Evolutionary conservation across 2,329 filamentous ascomycete genomes (phyloP).

Genomic region (Penicillium sp.): DNA sequence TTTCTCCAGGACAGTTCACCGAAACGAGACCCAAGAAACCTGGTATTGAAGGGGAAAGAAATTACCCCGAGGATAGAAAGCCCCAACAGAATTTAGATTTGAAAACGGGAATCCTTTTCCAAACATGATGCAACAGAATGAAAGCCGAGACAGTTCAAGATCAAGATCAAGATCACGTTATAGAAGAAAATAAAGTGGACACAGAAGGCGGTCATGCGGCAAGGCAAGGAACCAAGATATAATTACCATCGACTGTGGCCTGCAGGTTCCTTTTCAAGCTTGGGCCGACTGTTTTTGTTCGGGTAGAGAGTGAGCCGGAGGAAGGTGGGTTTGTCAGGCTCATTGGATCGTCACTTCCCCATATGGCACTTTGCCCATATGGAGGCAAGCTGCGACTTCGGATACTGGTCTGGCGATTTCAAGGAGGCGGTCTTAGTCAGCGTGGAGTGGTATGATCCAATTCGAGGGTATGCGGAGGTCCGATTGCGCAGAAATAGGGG

Average conservation of each 20-base stretch:
- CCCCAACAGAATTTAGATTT: slow-evolving; percentile 37
- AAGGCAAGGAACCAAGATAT: slow-evolving; percentile 14
- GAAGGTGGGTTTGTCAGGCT: slow-evolving; percentile 46
- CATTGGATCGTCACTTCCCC: slow-evolving; percentile 29
- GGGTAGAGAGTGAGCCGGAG: slow-evolving; percentile 39
- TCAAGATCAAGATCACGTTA: slow-evolving; percentile 4
- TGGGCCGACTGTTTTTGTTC: slow-evolving; percentile 36
- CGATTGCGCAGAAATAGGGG: neutral
- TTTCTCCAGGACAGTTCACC: neutral
- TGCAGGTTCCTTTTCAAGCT: slow-evolving; percentile 45
- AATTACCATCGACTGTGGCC: slow-evolving; percentile 49
- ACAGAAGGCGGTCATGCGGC: slow-evolving; percentile 5
- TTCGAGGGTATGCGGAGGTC: neutral
- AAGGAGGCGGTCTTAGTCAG: slow-evolving; percentile 6
- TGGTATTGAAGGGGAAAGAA: slow-evolving; percentile 9
- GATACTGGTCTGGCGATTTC: neutral
- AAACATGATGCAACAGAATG: slow-evolving; percentile 36
- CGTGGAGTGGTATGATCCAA: neutral
- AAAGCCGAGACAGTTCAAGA: slow-evolving; percentile 5
- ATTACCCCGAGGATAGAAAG: slow-evolving; percentile 46
- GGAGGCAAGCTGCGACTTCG: neutral
- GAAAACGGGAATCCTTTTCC: slow-evolving; percentile 40
- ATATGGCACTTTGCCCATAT: slow-evolving; percentile 1
- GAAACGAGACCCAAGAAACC: neutral
- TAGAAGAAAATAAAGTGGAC: slow-evolving; percentile 5